Conservation (phyloP, 768 basidiomycete species). For the Chalciporus pseudorubinellus region DNA sequence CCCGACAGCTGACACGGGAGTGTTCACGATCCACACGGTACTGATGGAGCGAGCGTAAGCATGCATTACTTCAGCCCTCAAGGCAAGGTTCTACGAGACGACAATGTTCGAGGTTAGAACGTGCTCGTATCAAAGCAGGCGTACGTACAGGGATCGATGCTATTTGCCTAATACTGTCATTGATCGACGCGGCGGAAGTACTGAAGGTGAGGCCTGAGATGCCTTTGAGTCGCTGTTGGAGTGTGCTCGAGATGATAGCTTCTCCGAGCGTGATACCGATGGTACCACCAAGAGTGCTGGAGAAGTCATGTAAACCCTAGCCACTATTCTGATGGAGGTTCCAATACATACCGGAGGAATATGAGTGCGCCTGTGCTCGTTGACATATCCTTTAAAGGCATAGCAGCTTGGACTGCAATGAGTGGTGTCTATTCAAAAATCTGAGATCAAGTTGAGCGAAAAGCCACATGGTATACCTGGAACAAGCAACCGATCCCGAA, state of each 20-base stretch:
- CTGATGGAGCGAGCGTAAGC: conserved; percentile 37
- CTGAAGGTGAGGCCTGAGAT: conserved; percentile 30
- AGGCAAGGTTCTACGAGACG: conserved; percentile 24
- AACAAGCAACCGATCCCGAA: conserved; percentile 36
- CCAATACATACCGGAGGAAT: conserved; percentile 29
- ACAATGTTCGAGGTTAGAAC: conserved; percentile 8
- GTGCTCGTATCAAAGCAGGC: not conserved
- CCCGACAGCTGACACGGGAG: conserved; percentile 30
- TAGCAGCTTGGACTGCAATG: conserved; percentile 41
- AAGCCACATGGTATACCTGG: conserved; percentile 18
- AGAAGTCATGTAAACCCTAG: not conserved
- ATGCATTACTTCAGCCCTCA: conserved; percentile 34
- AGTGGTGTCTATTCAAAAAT: conserved; percentile 27
- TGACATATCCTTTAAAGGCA: conserved; percentile 46
- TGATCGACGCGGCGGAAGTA: conserved; percentile 45
- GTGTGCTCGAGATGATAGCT: conserved; percentile 62
- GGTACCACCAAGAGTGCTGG: conserved; percentile 68
- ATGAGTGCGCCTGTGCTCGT: conserved; percentile 38
- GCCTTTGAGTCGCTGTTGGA: conserved; percentile 12
- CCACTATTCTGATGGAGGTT: not conserved
- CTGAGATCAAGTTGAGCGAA: not conserved
- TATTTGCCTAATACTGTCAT: conserved; percentile 46
- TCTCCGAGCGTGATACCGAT: conserved; percentile 74
- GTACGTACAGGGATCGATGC: conserved; percentile 28
- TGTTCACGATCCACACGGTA: conserved; percentile 40